These are phyloP conservation scores for Alternaria arborescens DNA, from an alignment of 2,329 filamentous ascomycete species.

Conservation along the genomic window DNA sequence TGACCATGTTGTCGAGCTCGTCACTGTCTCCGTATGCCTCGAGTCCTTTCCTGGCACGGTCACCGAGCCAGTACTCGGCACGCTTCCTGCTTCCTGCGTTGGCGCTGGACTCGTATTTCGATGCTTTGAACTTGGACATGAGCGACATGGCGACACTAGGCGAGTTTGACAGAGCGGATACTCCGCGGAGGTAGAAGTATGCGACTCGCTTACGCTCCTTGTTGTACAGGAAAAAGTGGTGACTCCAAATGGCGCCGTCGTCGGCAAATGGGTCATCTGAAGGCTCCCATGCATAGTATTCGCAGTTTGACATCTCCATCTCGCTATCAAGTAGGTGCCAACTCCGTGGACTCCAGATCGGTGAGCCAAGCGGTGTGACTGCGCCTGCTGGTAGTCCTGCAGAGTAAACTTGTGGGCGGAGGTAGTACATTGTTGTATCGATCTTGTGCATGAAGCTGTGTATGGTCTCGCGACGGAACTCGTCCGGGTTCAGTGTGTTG, in stretches of 20 bases:
- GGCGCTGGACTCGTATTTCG: slow-evolving; percentile 59
- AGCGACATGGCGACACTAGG: slow-evolving; percentile 55
- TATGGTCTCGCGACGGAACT: slow-evolving; percentile 87
- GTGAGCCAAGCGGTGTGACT: slow-evolving; percentile 59
- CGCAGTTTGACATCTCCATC: slow-evolving; percentile 90
- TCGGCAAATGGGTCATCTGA: slow-evolving; percentile 92
- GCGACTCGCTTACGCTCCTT: slow-evolving; percentile 89
- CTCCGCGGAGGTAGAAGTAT: slow-evolving; percentile 90
- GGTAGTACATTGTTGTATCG: slow-evolving; percentile 84
- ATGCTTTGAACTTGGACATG: slow-evolving; percentile 50
- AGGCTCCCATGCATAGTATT: slow-evolving; percentile 87
- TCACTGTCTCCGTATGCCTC: slow-evolving; percentile 56
- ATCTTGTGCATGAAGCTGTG: slow-evolving; percentile 85
- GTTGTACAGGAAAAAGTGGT: slow-evolving; percentile 99
- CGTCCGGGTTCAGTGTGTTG: slow-evolving; percentile 83
- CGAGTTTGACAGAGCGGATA: slow-evolving; percentile 76
- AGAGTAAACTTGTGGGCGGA: slow-evolving; percentile 69
- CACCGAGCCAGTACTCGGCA: slow-evolving; percentile 87
- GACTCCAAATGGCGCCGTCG: slow-evolving; percentile 91
- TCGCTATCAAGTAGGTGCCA: slow-evolving; percentile 94
- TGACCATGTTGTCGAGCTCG: slow-evolving; percentile 53
- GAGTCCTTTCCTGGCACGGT: slow-evolving; percentile 61
- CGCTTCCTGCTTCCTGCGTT: slow-evolving; percentile 75
- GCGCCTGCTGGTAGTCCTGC: slow-evolving; percentile 55
- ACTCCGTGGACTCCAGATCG: slow-evolving; percentile 86